phyloP scores from a whole-genome alignment of 1,139 yeast species.

The Debaryomyces nepalensis region DNA sequence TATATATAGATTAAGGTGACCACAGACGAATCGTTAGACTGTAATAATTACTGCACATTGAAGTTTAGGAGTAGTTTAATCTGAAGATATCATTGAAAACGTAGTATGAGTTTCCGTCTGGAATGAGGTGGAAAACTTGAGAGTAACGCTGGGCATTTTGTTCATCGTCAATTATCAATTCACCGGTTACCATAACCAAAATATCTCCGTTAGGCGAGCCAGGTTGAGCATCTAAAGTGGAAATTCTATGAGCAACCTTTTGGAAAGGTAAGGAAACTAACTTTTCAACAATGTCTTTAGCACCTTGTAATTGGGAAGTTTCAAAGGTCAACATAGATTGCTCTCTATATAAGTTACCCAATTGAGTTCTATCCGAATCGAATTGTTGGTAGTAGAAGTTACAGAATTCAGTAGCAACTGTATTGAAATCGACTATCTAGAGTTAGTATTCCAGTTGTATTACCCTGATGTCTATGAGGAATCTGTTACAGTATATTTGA shows the following conservation, averaged over 20 bases:
- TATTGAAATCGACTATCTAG: slow-evolving; percentile 64
- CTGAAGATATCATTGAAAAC: slow-evolving; percentile 97
- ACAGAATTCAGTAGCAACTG: slow-evolving; percentile 82
- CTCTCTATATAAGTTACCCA: slow-evolving; percentile 93
- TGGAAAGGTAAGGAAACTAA: slow-evolving; percentile 85
- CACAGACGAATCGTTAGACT: background rate
- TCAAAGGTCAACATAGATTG: slow-evolving; percentile 98
- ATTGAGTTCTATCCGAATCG: slow-evolving; percentile 88
- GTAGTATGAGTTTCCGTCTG: slow-evolving; percentile 87
- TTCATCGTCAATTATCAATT: slow-evolving; percentile 89
- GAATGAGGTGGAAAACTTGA: slow-evolving; percentile 95
- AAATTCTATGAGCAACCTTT: slow-evolving; percentile 89
- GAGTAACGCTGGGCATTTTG: slow-evolving; percentile 94
- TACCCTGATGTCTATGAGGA: background rate
- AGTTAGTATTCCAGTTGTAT: background rate
- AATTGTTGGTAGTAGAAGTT: slow-evolving; percentile 94
- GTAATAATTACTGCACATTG: background rate
- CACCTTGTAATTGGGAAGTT: slow-evolving; percentile 92
- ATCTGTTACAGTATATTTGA: background rate
- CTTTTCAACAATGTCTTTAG: slow-evolving; percentile 89
- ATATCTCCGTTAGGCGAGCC: slow-evolving; percentile 94
- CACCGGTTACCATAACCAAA: slow-evolving; percentile 97
- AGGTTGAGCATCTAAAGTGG: slow-evolving; percentile 97
- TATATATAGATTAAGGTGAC: background rate
- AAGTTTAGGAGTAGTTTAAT: slow-evolving; percentile 66